Evolutionary conservation across 768 basidiomycete genomes (phyloP), one percentile per base, ranked within the genome.

Genomic region (Panaeolus cyanescens): DNA sequence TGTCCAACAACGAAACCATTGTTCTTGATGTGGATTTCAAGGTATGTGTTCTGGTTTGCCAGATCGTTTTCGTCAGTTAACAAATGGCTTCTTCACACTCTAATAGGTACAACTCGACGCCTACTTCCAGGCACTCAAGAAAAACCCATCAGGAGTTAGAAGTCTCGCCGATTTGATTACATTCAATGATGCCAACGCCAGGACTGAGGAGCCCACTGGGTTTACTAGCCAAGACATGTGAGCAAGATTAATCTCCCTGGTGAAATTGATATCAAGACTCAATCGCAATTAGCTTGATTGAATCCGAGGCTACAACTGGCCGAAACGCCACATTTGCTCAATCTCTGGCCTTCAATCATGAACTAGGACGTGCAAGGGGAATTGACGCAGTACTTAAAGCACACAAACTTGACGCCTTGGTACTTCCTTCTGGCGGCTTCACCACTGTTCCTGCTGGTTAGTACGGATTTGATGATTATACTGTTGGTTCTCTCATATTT

Each of bases 1-100:
- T 65, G 2, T 82, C 82, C 0, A 79, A 79, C 13, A 85, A 86
- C 59, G 86, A 89, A 68, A 82, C 76, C 0, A 70, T 84, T 15
- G 87, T 88, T 2, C 63, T 85, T n/a, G 65, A 75, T 10, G 73
- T 77, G 0, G 87, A 89, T 63, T 85, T 89, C 73, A 89, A 87
- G 79, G 88, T 83, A 54, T 39, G 68, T 56, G 2, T 50, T n/a
- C n/a, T n/a, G n/a, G n/a, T n/a, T n/a, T n/a, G n/a, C n/a, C n/a
- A n/a, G n/a, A n/a, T 55, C 10, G 17, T 10, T 25, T 50, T 22
- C 25, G 15, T 12, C 19, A 25, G 20, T 37, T 12, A 25, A 40
- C 37, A 37, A n/a, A 15, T 33, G 61, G 10, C 20, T 40, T 62
- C 5, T 50, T 25, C 31, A 39, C 36, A 22, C 20, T 32, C n/a